Percentiles rank a stretch among this genome's conserved stretches.
Conservation (phyloP, 495 filamentous ascomycete genomes). For the Talaromyces proteolyticus region DNA sequence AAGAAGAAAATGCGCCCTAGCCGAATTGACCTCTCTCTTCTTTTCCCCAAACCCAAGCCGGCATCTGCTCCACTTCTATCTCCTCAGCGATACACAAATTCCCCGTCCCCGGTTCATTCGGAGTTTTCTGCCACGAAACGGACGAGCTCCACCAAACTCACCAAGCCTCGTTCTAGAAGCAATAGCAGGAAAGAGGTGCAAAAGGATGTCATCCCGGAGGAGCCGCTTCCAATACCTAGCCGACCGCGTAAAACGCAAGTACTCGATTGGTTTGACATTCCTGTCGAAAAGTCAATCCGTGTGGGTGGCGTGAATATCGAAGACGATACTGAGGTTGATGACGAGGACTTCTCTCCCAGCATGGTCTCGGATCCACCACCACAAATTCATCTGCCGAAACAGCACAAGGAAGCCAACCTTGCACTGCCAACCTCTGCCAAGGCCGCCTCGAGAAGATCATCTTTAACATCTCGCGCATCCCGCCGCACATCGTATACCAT, state of each 20-base stretch:
- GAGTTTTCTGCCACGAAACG: constrained; percentile 17
- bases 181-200: not conserved
- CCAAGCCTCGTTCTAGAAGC: constrained; percentile 15
- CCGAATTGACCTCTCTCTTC: constrained; percentile 36
- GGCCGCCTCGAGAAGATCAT: not conserved
- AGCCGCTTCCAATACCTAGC: not conserved
- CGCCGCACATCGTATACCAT: not conserved
- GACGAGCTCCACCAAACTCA: constrained; percentile 15
- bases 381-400: not conserved
- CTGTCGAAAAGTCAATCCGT: constrained; percentile 5
- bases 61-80: constrained; percentile 29
- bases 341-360: not conserved
- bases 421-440: not conserved
- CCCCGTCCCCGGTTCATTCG: constrained; percentile 33
- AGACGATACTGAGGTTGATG: not conserved
- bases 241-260: not conserved
- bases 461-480: not conserved
- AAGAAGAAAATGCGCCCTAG: constrained; percentile 24
- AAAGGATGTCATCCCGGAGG: not conserved
- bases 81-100: constrained; percentile 38
- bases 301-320: not conserved
- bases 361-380: not conserved
- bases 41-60: constrained; percentile 40
- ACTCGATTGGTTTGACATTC: constrained; percentile 9
- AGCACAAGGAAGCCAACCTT: not conserved